A percentile compares a stretch with the other conserved stretches of the same genome.
phyloP scores from a whole-genome alignment of 2,329 filamentous ascomycete genomes.

The Trichoderma atroviride region DNA sequence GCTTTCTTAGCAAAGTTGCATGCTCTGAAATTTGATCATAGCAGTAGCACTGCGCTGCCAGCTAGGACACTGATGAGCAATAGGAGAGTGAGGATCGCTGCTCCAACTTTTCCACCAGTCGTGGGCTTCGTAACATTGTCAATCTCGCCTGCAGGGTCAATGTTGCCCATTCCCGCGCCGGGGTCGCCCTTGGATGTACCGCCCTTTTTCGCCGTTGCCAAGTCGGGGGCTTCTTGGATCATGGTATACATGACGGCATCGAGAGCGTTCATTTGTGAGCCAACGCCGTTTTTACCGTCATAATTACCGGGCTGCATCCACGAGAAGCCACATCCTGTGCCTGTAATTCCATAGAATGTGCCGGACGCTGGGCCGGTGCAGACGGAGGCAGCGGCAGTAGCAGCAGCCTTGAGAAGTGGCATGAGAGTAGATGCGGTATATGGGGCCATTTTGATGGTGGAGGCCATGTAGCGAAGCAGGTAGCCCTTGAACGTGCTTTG shows the following conservation, averaged over 20 bases:
- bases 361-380: constrained; percentile 52
- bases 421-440: constrained; percentile 53
- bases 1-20: neutral
- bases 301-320: constrained; percentile 59
- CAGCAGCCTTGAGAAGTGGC: constrained; percentile 55
- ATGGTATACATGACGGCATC: constrained; percentile 65
- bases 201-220: constrained; percentile 58
- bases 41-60: constrained; percentile 53
- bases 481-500: constrained; percentile 79
- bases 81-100: constrained; percentile 58
- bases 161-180: constrained; percentile 45
- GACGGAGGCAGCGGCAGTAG: constrained; percentile 53
- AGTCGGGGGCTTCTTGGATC: constrained; percentile 46
- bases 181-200: constrained; percentile 60
- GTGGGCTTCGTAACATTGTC: constrained; percentile 45
- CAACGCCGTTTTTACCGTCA: constrained; percentile 65
- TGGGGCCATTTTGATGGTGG: constrained; percentile 57
- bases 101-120: constrained; percentile 55
- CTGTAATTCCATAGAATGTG: constrained; percentile 54
- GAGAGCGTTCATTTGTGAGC: constrained; percentile 70
- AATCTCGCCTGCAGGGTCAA: constrained; percentile 36
- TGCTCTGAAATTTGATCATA: constrained; percentile 32
- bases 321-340: constrained; percentile 67
- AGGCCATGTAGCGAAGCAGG: constrained; percentile 66
- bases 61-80: constrained; percentile 53